A percentile compares a stretch with the other conserved stretches of the same genome.
These are phyloP conservation scores for Fusarium dlaminii DNA, from an alignment of 2,329 filamentous ascomycete species.

Conservation along the genomic window DNA sequence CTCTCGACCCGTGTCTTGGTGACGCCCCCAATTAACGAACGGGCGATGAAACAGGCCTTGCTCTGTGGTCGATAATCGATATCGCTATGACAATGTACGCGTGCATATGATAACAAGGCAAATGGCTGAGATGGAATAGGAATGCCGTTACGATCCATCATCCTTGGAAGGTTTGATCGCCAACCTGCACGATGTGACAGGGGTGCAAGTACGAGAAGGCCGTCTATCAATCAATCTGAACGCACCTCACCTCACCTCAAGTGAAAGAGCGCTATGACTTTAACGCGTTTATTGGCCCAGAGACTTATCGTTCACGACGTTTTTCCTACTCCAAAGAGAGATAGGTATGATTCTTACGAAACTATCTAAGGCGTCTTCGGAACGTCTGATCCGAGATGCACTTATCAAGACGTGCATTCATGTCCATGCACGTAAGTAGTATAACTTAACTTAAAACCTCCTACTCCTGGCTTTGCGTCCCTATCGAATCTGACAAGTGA, in stretches of 20 bases:
- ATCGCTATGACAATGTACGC: conserved; percentile 8
- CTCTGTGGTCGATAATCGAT: neutral
- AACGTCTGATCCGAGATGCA: neutral
- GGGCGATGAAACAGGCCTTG: neutral
- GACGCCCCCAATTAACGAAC: neutral
- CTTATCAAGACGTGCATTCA: neutral
- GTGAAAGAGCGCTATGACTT: conserved; percentile 9
- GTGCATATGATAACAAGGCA: neutral
- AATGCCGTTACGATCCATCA: neutral
- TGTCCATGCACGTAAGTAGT: conserved; percentile 7
- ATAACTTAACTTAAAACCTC: neutral
- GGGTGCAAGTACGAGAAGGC: neutral
- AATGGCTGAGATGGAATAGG: neutral
- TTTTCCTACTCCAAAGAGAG: neutral
- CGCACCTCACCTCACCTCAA: neutral
- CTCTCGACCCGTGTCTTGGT: neutral
- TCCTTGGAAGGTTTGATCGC: conserved; percentile 2
- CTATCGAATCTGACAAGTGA: conserved; percentile 26
- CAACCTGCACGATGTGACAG: conserved; percentile 9
- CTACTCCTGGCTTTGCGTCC: neutral
- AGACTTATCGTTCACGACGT: neutral
- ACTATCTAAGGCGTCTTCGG: neutral
- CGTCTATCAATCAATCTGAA: neutral
- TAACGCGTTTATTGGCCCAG: neutral
- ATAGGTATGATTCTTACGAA: neutral